Evolutionary conservation across 192 early-diverging fungal species (phyloP).

Genomic region (Coemansia javaensis): DNA sequence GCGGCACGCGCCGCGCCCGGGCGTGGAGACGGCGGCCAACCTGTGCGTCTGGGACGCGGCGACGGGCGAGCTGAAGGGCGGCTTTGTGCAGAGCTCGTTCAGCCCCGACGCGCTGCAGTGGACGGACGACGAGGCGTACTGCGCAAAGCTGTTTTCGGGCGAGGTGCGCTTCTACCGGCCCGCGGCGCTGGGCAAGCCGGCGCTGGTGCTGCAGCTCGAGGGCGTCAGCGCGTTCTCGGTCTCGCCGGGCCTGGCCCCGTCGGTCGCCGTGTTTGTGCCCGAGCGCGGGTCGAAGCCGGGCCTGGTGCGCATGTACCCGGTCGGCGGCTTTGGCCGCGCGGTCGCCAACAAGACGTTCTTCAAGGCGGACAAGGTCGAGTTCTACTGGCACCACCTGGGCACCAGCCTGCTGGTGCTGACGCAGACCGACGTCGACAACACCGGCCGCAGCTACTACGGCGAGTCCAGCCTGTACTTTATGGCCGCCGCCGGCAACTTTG

Average conservation of each 20-base stretch:
- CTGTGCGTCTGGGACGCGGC: slow-evolving; percentile 73
- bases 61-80: slow-evolving; percentile 62
- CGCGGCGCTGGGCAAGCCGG: slow-evolving; percentile 17
- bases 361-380: slow-evolving; percentile 87
- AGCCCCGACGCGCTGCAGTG: slow-evolving; percentile 80
- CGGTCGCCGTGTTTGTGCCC: slow-evolving; percentile 87
- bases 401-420: slow-evolving; percentile 87
- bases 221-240: slow-evolving; percentile 80
- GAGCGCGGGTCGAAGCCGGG: slow-evolving; percentile 79
- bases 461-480: slow-evolving; percentile 92
- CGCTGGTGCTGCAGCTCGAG: slow-evolving; percentile 63
- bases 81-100: slow-evolving; percentile 80
- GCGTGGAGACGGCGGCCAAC: slow-evolving; percentile 68
- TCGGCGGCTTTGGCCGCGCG: slow-evolving; percentile 66
- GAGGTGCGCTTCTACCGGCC: slow-evolving; percentile 83
- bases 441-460: slow-evolving; percentile 95
- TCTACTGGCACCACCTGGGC: slow-evolving; percentile 89
- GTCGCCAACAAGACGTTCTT: slow-evolving; percentile 90
- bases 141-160: slow-evolving; percentile 75
- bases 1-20: slow-evolving; percentile 53
- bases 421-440: slow-evolving; percentile 92
- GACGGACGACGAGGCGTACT: slow-evolving; percentile 87
- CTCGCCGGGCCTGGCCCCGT: slow-evolving; percentile 76
- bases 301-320: slow-evolving; percentile 80
- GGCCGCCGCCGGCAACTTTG: slow-evolving; percentile 85